These are phyloP conservation scores for Platismatia glauca DNA, from an alignment of 495 filamentous ascomycete species.

Conservation along the genomic window DNA sequence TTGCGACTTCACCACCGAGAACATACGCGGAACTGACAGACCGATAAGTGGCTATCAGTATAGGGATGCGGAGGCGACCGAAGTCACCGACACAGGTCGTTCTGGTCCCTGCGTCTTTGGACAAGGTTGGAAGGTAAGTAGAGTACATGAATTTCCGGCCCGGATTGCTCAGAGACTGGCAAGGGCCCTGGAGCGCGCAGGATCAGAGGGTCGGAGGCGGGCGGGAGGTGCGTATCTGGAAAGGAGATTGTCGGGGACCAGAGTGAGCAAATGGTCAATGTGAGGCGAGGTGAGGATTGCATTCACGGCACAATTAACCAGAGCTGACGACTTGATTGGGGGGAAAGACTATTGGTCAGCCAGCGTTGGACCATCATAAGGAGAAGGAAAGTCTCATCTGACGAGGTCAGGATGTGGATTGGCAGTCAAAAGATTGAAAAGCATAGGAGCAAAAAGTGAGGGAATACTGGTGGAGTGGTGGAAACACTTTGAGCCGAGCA, in stretches of 20 bases:
- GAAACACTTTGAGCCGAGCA: not conserved
- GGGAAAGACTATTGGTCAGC: not conserved
- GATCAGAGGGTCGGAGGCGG: not conserved
- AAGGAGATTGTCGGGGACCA: not conserved
- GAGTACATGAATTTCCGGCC: not conserved
- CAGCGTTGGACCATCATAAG: not conserved
- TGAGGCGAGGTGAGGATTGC: not conserved
- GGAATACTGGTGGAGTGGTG: not conserved
- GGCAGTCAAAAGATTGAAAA: not conserved
- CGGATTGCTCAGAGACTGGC: not conserved
- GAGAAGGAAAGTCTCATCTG: not conserved
- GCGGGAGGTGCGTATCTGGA: not conserved
- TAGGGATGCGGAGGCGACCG: no score
- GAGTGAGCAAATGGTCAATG: not conserved
- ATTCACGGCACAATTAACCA: not conserved
- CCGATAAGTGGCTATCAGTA: no score
- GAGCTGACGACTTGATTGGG: not conserved
- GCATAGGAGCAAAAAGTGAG: not conserved
- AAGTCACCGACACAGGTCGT: not conserved
- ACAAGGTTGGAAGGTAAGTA: no score
- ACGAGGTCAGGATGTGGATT: not conserved
- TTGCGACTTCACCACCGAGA: no score
- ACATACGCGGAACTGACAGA: no score
- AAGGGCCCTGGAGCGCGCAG: not conserved
- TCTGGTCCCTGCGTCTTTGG: not conserved